Conservation (phyloP, 371 early-diverging fungal genomes). For the Mortierella sp. region DNA sequence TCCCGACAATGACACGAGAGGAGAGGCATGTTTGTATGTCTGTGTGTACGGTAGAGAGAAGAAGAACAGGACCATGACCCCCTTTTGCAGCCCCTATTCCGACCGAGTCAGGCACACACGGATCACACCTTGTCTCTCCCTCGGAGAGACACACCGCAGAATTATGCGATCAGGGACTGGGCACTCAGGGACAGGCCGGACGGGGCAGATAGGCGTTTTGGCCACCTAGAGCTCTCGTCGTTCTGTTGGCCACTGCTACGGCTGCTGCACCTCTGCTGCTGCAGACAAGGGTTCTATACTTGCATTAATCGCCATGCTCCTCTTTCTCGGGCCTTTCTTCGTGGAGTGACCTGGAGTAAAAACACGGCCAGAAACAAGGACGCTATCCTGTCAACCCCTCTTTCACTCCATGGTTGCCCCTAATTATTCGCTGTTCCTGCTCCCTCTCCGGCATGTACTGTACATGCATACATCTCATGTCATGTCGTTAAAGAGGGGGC, state of each 20-base stretch:
- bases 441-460: neutral
- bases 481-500: neutral
- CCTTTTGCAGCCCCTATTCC: neutral
- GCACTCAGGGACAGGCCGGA: neutral
- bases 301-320: too few relatives aligned
- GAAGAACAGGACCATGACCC: neutral
- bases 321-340: too few relatives aligned
- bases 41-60: neutral
- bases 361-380: neutral
- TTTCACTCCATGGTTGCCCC: neutral
- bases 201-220: conserved; percentile 6
- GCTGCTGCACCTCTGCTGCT: too few relatives aligned
- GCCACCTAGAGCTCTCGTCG: neutral
- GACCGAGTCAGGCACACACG: neutral
- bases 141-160: neutral
- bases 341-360: too few relatives aligned
- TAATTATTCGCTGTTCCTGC: neutral
- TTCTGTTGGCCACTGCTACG: neutral
- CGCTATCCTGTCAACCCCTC: neutral
- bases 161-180: neutral
- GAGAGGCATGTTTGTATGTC: neutral
- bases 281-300: too few relatives aligned
- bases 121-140: neutral
- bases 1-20: neutral
- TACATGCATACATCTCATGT: neutral